A percentile compares a stretch with the other conserved stretches of the same genome.
phyloP scores from a whole-genome alignment of 2,329 filamentous ascomycete species.

The Calonectria ilicicola region DNA sequence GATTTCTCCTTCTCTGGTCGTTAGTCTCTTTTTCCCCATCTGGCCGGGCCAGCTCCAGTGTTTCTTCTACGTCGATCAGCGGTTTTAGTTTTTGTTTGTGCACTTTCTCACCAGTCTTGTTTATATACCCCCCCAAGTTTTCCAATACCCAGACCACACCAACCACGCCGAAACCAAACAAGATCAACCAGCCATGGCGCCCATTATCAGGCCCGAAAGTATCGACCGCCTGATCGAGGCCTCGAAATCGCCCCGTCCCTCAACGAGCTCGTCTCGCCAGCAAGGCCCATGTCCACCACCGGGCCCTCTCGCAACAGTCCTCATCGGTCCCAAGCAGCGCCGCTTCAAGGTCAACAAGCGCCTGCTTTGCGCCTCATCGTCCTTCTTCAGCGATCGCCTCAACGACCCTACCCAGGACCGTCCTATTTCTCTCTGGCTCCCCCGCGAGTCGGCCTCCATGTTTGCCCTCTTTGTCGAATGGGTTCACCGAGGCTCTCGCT shows the following conservation, averaged over 20 bases:
- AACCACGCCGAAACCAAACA: not conserved
- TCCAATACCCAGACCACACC: not conserved
- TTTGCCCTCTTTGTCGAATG: constrained; percentile 66
- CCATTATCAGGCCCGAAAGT: constrained; percentile 38
- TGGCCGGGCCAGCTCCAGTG: constrained; percentile 38
- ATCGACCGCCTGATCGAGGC: constrained; percentile 37
- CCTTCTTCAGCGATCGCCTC: constrained; percentile 62
- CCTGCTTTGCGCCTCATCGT: constrained; percentile 59
- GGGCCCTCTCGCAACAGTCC: constrained; percentile 49
- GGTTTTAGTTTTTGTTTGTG: constrained; percentile 22
- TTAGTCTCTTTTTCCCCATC: constrained; percentile 31
- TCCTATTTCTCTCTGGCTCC: constrained; percentile 53
- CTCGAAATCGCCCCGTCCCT: constrained; percentile 22
- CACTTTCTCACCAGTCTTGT: not conserved
- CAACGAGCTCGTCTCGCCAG: constrained; percentile 35
- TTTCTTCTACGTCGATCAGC: constrained; percentile 21
- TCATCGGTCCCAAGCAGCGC: constrained; percentile 56
- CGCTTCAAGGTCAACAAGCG: constrained; percentile 58
- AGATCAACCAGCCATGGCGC: constrained; percentile 33
- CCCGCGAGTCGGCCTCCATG: constrained; percentile 62
- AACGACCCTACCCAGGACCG: constrained; percentile 47
- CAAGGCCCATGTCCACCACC: constrained; percentile 36
- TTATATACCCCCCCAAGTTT: not conserved
- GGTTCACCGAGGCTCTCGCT: constrained; percentile 59
- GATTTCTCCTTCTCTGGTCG: constrained; percentile 29